Base-by-base conservation (phyloP, 441 rosid species). In the Cnidoscolus chayamansa region DNA sequence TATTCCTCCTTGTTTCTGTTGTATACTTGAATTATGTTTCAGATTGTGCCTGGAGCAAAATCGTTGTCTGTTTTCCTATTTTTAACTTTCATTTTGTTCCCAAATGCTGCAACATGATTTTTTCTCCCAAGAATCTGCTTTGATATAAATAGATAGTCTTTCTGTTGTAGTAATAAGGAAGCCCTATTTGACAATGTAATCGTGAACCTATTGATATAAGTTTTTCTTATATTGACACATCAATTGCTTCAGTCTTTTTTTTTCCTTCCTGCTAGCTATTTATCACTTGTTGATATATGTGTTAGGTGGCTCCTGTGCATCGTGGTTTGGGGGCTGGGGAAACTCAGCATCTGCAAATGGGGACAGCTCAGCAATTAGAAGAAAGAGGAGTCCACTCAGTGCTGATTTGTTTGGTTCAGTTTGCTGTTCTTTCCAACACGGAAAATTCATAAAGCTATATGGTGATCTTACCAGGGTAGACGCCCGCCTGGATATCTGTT, bases 391-490 rank as follows among this genome's bases (percentile, higher is more conserved):
- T 67, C 92, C 80, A 35, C 64, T 91, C 48, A 83, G 61, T 47
- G 89, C 82, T 12, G 96, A 93, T 70, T 25, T 88, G 25, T 93
- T 91, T 78, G 89, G 96, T 70, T 91, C 96, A n/a, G 74, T 81
- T 71, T 86, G 96, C 84, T 91, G 67, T 76, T 87, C 93, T 16
- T 81, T 77, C 66, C 98, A 93, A 43, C 91, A 74, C 9, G 97
- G 98, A 32, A 66, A 71, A 76, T 93, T 93, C 75, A 82, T 82
- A 64, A 86, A 90, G 78, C 30, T 6, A 19, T 91, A 80, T 73
- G 81, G 86, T 71, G 98, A 93, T 64, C 84, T 90, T 15, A 91
- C 94, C 58, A 81, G 96, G 70, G 62, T 93, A 8, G 97, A 93
- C 78, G 90, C 90, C 76, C 92, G 97, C 62, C 73, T 91, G 15